Percentiles rank a stretch among this genome's conserved stretches.
phyloP scores from a whole-genome alignment of 2,329 filamentous ascomycete species.

The Fonsecaea nubica region DNA sequence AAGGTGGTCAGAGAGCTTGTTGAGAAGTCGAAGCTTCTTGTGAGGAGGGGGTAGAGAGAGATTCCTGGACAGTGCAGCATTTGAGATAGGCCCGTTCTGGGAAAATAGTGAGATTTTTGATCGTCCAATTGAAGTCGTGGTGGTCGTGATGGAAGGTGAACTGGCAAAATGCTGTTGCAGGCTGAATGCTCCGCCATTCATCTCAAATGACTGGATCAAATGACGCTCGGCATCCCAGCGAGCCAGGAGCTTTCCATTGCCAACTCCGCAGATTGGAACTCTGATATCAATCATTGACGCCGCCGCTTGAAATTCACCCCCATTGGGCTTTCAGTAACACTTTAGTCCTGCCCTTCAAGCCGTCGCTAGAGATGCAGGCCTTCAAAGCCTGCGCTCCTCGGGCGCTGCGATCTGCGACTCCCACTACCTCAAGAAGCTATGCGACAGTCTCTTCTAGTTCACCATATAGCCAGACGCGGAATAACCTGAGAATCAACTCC shows the following conservation, averaged over 20 bases:
- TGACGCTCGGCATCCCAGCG: constrained; percentile 1
- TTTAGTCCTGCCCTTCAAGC: background rate
- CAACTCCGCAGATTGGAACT: constrained; percentile 9
- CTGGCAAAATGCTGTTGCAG: background rate
- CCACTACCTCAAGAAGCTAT: constrained; percentile 65
- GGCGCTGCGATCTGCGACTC: constrained; percentile 69
- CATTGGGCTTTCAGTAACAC: background rate
- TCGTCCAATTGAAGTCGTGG: background rate
- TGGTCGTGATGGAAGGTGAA: background rate
- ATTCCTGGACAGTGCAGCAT: background rate
- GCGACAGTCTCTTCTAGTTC: constrained; percentile 68
- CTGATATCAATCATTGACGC: constrained; percentile 10
- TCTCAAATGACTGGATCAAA: background rate
- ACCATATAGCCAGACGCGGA: constrained; percentile 69
- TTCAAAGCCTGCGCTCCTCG: constrained; percentile 75
- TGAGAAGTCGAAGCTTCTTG: background rate
- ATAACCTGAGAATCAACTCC: constrained; percentile 89
- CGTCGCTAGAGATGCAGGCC: constrained; percentile 72
- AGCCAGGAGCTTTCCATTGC: background rate
- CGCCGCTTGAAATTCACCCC: background rate
- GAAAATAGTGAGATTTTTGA: background rate
- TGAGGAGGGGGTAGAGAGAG: background rate
- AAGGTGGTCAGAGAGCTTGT: background rate
- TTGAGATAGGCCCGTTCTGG: background rate
- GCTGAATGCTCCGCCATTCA: constrained; percentile 30